These are phyloP conservation scores for Didymella lethalis DNA, from an alignment of 2,329 filamentous ascomycete genomes.

Conservation along the genomic window DNA sequence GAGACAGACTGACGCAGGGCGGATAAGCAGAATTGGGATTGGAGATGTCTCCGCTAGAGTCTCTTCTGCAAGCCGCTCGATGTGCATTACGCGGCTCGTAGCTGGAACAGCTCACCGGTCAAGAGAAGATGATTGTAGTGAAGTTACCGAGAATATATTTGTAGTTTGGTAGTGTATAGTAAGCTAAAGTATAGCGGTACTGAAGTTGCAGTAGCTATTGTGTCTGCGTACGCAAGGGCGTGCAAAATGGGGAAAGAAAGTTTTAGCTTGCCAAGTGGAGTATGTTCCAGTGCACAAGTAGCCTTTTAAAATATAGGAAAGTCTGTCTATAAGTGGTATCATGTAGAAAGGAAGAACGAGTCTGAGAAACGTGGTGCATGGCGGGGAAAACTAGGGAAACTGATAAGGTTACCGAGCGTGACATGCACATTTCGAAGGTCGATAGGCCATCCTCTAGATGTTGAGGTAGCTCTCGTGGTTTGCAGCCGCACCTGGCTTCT, in stretches of 20 bases:
- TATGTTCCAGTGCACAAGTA: neutral
- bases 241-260: neutral
- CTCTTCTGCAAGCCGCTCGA: neutral
- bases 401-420: neutral
- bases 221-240: neutral
- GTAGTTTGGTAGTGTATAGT: neutral
- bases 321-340: slow-evolving; percentile 24
- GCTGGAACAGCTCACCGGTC: slow-evolving; percentile 1
- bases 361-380: neutral
- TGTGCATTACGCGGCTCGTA: neutral
- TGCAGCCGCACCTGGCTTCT: slow-evolving; percentile 24
- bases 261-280: neutral
- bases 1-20: slow-evolving; percentile 5
- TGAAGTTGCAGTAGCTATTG: neutral
- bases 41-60: slow-evolving; percentile 1
- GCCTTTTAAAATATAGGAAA: slow-evolving; percentile 8
- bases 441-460: slow-evolving; percentile 10
- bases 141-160: slow-evolving; percentile 6
- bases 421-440: neutral
- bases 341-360: slow-evolving; percentile 12
- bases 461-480: slow-evolving; percentile 31
- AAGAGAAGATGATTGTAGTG: slow-evolving; percentile 5
- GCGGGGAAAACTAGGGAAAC: neutral
- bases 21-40: neutral
- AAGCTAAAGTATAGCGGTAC: neutral